Percentiles rank a stretch among this genome's conserved stretches.
phyloP scores from a whole-genome alignment of 257 asterid species.

The Nicotiana knightiana region DNA sequence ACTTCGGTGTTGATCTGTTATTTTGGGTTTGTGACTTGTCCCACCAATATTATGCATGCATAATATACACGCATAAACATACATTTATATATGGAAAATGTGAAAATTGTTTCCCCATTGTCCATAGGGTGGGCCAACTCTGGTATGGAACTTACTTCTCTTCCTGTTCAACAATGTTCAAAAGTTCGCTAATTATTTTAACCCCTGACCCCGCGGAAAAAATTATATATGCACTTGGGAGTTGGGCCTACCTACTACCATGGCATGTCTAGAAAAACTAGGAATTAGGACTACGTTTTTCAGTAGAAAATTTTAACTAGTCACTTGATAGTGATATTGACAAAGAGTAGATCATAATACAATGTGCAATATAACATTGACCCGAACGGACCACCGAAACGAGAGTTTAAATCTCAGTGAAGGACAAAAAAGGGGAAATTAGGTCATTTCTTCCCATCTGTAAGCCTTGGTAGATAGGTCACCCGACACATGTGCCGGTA shows the following conservation, averaged over 20 bases:
- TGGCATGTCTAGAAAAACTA: background rate
- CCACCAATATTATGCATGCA: background rate
- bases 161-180: background rate
- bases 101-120: background rate
- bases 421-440: background rate
- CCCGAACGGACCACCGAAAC: background rate
- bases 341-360: background rate
- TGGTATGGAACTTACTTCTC: background rate
- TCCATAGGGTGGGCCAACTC: background rate
- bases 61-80: background rate
- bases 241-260: background rate
- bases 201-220: background rate
- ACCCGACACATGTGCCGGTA: background rate
- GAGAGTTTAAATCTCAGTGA: background rate
- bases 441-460: background rate
- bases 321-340: background rate
- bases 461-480: background rate
- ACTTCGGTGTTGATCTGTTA: background rate
- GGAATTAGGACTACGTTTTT: background rate
- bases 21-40: background rate
- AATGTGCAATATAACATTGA: background rate
- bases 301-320: background rate
- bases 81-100: background rate
- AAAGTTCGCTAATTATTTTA: background rate
- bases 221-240: background rate